Base-by-base conservation (phyloP, 805 yeast genomes). In the Ogataea nonfermentans region DNA sequence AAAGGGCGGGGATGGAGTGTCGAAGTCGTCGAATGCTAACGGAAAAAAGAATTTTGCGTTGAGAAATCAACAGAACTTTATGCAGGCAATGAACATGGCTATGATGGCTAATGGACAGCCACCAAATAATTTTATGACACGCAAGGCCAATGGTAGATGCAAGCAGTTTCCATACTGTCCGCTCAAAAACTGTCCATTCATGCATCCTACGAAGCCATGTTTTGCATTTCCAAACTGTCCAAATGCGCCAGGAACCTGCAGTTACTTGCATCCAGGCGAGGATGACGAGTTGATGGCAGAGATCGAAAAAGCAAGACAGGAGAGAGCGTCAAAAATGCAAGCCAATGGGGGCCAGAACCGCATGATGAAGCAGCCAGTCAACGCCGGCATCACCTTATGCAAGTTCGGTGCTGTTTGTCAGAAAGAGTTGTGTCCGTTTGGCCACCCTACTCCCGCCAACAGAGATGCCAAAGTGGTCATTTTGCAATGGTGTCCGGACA, bases 401-500 rank as follows among this genome's bases (percentile, higher is more conserved):
- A 84, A 84, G 58, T 89, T 77, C 62, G 93, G 91, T 34, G 68
- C 73, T 16, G 61, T 77, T 27, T 89, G 96, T 63, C 70, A 85
- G 16, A 85, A 84, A 55, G 87, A 79, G 46, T 65, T 77, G 46
- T 89, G 96, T 67, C 87, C 89, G 20, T 87, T 81, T 66, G 96
- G 89, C 17, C 96, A 89, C 58, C 96, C 97, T 31, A 86, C 95
- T 0, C 93, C 95, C 2, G 84, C 87, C 12, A 86, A 84, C 63
- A 76, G 73, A 46, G 79, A 74, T 46, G 88, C 89, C 20, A 78
- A 79, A 51, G 86, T 88, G 28, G 67, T 75, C 11, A 72, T 74
- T 12, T 65, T 76, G 33, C 82, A 78, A 49, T 85, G 95, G 95
- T 89, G 96, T 67, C 66, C 80, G 6, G 77, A 70, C 25, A 85